Evolutionary conservation across 169 alveolate species (phyloP), one percentile per base, ranked within the genome.

Genomic region (Plasmodium vinckei): DNA sequence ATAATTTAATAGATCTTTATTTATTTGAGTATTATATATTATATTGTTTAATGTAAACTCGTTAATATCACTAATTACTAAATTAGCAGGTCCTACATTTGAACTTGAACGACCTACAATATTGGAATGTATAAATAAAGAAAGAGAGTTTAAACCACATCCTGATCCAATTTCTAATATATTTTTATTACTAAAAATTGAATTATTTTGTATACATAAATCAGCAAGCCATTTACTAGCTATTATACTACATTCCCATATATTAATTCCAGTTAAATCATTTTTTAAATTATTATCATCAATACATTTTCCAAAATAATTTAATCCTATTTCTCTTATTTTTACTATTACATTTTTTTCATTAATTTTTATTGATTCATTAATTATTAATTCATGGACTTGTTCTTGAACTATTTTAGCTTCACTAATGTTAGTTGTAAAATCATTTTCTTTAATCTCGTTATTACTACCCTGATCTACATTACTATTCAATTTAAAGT

Each of bases 111-210:
- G 46, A 67, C 12, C 17, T 33, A 53, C 4, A 42, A 63, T 9
- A 47, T 54, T 39, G 9, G 94, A 77, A 25, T 88, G 56, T 1
- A 86, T 63, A 27, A 87, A 82, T 33, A 93, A 21, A 0, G 96
- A 69, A 17, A 93, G 70, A 15, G 91, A 92, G 1, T 86, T 87
- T 9, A 93, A 73, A 1, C 94, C 96, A 84, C 94, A 87, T 2
- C 96, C 96, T 21, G 94, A 86, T 6, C 96, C 96, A 49, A 93
- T 59, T 70, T 93, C 94, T 59, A 93, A 72, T 6, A 91, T 87
- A n/a, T 25, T 46, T 56, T 89, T 92, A 65, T 87, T 87, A 27
- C 23, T 39, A 70, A 92, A 92, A 4, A 46, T 44, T 0, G 33
- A 27, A 44, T 15, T 61, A 53, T 87, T 47, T 46, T 63, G 54